Evolutionary conservation across 805 yeast species (phyloP), one percentile per base, ranked within the genome.

Genomic region (Yarrowia sp.): DNA sequence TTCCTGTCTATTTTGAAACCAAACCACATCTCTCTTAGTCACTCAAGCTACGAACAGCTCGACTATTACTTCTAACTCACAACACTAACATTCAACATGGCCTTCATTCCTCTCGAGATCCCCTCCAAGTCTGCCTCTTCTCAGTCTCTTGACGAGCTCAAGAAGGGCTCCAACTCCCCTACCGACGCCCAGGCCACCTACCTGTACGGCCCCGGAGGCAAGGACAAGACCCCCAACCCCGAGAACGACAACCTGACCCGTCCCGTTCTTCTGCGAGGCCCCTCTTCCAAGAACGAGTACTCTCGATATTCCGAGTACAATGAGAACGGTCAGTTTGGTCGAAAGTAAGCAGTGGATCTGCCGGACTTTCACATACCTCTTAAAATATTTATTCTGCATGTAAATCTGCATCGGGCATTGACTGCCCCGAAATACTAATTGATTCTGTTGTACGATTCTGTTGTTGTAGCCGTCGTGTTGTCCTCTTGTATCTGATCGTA

Each of bases 81-180:
- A 22, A 22, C 61, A 52, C 38, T 19, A 38, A 38, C 40, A 38
- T 15, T n/a, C 41, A 63, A 14, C 12, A 63, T 63, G 67, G 67
- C 67, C 22, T 63, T 63, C 19, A 38, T 63, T 19, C 56, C 67
- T 26, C 56, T 63, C 67, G 67, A 63, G 36, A 63, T 49, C 67
- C 67, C 67, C 22, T 38, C 67, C 48, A 63, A 63, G 56, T 63
- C 67, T 38, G 67, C 67, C 40, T 63, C 67, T 63, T 63, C 56
- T 12, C 55, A 48, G 56, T 63, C 67, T 63, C 67, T 63, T 41
- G 56, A 63, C 22, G 67, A 63, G 67, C 67, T 48, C 40, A 49
- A 63, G 55, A 49, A 63, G 48, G 48, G 50, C 52, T 46, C 67
- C 15, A 19, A 36, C n/a, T 43, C 65, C 12, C 59, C 45, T 26